phyloP scores from a whole-genome alignment of 768 basidiomycete genomes.

The Pluteus cervinus region DNA sequence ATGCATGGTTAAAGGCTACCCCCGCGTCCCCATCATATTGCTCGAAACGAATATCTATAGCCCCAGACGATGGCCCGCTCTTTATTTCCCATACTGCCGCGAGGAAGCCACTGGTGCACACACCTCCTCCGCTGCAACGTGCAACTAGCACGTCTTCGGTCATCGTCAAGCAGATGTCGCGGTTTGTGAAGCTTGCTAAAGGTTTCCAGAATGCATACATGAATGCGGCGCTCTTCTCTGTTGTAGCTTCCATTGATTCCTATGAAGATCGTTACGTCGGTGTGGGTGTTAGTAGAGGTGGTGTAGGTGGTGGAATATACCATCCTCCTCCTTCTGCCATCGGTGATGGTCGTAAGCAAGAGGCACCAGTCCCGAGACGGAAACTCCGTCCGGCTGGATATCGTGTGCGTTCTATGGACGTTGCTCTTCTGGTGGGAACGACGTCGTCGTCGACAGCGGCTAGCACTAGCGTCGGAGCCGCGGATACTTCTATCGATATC shows the following conservation, averaged over 20 bases:
- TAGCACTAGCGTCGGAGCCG: too few relatives aligned
- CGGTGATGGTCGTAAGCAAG: constrained; percentile 2
- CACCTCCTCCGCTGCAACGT: too few relatives aligned
- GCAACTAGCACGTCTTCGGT: constrained; percentile 15
- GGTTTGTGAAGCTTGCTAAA: constrained; percentile 46
- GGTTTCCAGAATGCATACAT: constrained; percentile 56
- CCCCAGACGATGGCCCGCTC: too few relatives aligned
- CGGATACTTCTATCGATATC: constrained; percentile 17
- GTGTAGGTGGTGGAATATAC: constrained; percentile 2
- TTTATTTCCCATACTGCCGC: too few relatives aligned
- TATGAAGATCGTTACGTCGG: constrained; percentile 14
- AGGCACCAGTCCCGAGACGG: constrained; percentile 5
- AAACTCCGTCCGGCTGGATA: constrained; percentile 32
- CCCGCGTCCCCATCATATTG: too few relatives aligned
- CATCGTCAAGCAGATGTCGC: constrained; percentile 24
- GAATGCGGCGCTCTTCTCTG: constrained; percentile 43
- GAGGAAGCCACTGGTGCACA: too few relatives aligned
- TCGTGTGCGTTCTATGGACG: constrained; percentile 36
- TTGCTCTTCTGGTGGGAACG: constrained; percentile 32
- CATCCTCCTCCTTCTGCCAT: constrained; percentile 1
- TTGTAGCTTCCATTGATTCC: constrained; percentile 21
- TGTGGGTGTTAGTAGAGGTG: constrained; percentile 7
- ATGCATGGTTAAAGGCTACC: too few relatives aligned
- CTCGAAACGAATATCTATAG: too few relatives aligned
- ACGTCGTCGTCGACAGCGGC: constrained; percentile 4